Base-by-base conservation (phyloP, 306 rosid genomes). In the Rosa rugosa region DNA sequence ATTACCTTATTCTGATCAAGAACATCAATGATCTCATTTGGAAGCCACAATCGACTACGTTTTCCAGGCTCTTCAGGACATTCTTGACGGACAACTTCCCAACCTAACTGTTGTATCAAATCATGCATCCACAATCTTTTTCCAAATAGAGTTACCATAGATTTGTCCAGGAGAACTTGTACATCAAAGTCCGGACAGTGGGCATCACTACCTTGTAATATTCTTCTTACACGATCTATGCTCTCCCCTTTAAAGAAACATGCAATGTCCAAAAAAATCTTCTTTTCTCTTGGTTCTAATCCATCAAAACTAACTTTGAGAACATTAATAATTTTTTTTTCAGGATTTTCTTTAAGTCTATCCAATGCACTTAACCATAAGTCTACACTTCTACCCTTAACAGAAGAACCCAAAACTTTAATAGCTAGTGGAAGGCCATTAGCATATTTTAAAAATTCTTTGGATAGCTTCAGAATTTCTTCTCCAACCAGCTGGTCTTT, bases 81-180 rank as follows among this genome's bases (percentile, higher is more conserved):
- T 40, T 40, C 11, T 45, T 10, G 11, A 45, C 11, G 49, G 7
- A 45, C 49, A 45, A 45, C 7, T 1, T 45, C 49, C 49, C 49
- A 1, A 45, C 49, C 49, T 2, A 45, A 8, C 7, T 8, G 1
- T 45, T 45, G 49, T 45, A 45, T 8, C 49, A 9, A 45, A 11
- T 78, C 81, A 70, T 78, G 81, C 81, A 78, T 78, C 73, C 72
- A 50, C 47, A 78, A 9, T 50, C 69, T 56, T 7, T 45, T 72
- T 22, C 72, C 75, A 25, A 66, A 49, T 4, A 42, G 10, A 12
- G 69, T 69, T 40, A 78, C 5, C 2, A 78, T 57, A 69, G 76
- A 69, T 27, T 69, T 78, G 3, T 78, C 81, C 16, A 53, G 8
- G 46, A 78, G 72, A 8, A 56, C 9, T 2, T 78, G 34, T 11